Evolutionary conservation across 1,139 yeast species (phyloP).

Genomic region (Geotrichum bryndzae): DNA sequence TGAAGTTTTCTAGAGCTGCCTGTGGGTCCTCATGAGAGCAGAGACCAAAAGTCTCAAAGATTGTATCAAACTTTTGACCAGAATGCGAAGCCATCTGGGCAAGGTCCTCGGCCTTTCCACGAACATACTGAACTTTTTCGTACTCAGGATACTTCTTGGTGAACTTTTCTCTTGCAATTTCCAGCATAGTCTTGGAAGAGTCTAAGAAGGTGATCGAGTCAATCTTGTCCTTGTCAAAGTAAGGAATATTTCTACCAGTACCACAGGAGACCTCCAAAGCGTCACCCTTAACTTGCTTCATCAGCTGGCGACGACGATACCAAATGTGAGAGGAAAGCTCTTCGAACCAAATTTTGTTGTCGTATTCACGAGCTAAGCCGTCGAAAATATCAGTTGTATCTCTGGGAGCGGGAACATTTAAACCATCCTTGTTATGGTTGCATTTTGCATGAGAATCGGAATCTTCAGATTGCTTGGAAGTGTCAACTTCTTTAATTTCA

Average conservation of each 20-base stretch:
- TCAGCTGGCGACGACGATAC: conserved; percentile 73
- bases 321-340: conserved; percentile 81
- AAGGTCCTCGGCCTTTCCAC: conserved; percentile 87
- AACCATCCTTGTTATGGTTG: conserved; percentile 7
- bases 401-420: conserved; percentile 47
- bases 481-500: conserved; percentile 12
- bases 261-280: conserved; percentile 94
- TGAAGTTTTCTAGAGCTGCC: conserved; percentile 68
- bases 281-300: conserved; percentile 75
- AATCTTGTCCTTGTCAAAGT: conserved; percentile 54
- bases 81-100: conserved; percentile 46
- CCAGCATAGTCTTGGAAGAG: conserved; percentile 79
- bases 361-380: conserved; percentile 71
- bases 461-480: conserved; percentile 5
- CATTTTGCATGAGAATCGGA: background rate
- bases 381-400: conserved; percentile 86
- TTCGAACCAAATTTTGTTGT: conserved; percentile 77
- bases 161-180: conserved; percentile 71
- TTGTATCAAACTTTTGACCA: conserved; percentile 69
- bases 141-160: conserved; percentile 58
- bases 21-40: conserved; percentile 96
- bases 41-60: conserved; percentile 87
- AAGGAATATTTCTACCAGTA: conserved; percentile 86
- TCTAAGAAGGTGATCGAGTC: conserved; percentile 79
- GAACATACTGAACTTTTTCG: conserved; percentile 74